Conservation (phyloP, 441 rosid species). For the Capsella rubella region DNA sequence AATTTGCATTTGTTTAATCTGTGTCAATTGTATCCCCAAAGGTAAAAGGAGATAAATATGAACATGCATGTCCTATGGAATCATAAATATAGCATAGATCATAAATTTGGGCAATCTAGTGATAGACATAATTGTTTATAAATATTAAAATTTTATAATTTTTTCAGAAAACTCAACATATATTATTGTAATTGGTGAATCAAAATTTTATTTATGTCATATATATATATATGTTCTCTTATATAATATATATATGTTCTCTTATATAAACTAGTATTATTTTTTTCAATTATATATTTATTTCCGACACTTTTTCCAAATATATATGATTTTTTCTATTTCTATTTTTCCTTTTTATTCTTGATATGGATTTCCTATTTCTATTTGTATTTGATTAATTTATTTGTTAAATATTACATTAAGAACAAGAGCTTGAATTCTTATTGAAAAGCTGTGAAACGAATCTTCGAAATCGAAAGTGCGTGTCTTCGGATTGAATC, state of each 20-base stretch:
- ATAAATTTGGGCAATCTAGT: not conserved
- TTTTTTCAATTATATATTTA: not conserved
- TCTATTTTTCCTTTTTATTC: not conserved
- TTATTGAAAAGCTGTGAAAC: not conserved
- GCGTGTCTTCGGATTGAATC: not conserved
- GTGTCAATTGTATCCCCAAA: not conserved
- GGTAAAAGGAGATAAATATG: not conserved
- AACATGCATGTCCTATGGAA: no score
- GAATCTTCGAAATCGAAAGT: constrained; percentile 9
- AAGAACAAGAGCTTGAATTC: not conserved
- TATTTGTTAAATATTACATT: not conserved
- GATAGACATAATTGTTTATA: no score
- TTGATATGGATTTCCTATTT: not conserved
- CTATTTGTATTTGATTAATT: not conserved
- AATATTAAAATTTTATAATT: no score
- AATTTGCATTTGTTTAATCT: not conserved
- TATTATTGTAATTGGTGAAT: no score
- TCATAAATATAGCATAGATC: no score
- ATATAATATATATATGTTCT: no score
- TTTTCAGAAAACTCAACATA: no score
- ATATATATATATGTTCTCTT: no score
- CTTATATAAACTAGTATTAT: no score
- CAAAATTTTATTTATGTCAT: not conserved
- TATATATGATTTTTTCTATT: not conserved
- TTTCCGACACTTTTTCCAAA: not conserved